Base-by-base conservation (phyloP, 306 rosid species). In the Arachis stenosperma region DNA sequence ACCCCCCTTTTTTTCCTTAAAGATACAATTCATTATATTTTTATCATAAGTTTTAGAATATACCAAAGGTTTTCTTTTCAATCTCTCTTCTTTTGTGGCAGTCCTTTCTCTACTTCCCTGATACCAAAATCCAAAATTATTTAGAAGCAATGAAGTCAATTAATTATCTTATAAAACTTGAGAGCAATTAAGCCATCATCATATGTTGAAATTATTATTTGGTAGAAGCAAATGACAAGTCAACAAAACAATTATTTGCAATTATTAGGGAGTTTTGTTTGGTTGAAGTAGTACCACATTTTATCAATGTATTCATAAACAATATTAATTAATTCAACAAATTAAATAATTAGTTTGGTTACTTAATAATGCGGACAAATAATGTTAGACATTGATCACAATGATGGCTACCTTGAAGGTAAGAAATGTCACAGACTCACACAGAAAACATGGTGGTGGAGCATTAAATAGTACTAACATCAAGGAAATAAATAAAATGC, bases 381-480 rank as follows among this genome's bases (percentile, higher is more conserved):
- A 41, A 50, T 55, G 66, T 78, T 58, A 33, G 13, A 30, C 46
- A 47, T 40, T 46, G 65, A 62, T 76, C 83, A 47, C 70, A 82
- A 80, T 79, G 83, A 75, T 75, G 63, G 82, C 17, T 77, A 57
- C 66, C 27, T 77, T 41, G 81, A 71, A 83, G 78, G 59, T 6
- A 75, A 77, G 61, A 77, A 43, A 62, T 54, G 13, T 42, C 46
- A 42, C 9, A 42, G 7, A 6, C 46, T 29, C 52, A 65, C 63
- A 50, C 63, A 50, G 51, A 64, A 62, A 67, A 60, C 27, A 75
- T 55, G 36, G 37, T 51, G 54, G 70, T 44, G 57, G 57, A 52
- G 53, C 37, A 27, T 59, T 43, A 59, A 39, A 40, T 44, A 10
- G 53, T 60, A 50, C 14, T 40, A 29, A 33, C 54, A 80, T 48